A percentile compares a stretch with the other conserved stretches of the same genome.
phyloP scores from a whole-genome alignment of 2,329 filamentous ascomycete species.

The Ascochyta clinopodiicola region DNA sequence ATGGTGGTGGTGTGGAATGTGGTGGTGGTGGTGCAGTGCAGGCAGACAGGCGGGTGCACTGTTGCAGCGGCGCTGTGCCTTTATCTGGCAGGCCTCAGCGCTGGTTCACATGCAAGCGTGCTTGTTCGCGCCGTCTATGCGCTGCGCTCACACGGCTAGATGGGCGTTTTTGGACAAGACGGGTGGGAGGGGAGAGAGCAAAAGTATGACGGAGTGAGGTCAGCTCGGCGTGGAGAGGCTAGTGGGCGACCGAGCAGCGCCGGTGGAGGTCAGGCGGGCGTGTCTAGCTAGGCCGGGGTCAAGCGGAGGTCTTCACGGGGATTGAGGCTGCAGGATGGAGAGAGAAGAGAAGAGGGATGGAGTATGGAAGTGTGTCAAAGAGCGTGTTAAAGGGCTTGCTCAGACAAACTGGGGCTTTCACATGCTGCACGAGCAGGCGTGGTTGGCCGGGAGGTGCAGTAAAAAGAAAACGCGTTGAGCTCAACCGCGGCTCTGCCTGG shows the following conservation, averaged over 20 bases:
- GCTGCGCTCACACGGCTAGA: background rate
- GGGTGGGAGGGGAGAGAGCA: background rate
- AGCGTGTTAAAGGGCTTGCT: background rate
- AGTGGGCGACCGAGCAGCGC: constrained; percentile 4
- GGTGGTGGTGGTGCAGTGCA: background rate
- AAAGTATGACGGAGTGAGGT: constrained; percentile 4
- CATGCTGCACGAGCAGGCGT: constrained; percentile 6
- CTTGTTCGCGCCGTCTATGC: background rate
- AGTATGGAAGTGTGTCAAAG: too few relatives aligned
- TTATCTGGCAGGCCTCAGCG: background rate
- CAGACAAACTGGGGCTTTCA: background rate
- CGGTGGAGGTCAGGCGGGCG: constrained; percentile 5
- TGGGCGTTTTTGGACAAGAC: constrained; percentile 1
- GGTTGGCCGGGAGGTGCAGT: constrained; percentile 1
- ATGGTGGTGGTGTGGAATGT: constrained; percentile 58
- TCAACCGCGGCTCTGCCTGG: constrained; percentile 18
- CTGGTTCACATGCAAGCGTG: constrained; percentile 5
- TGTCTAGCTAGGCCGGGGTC: constrained; percentile 1
- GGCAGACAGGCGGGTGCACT: background rate
- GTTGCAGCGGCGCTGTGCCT: constrained; percentile 2
- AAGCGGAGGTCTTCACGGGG: background rate
- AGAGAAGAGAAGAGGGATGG: background rate
- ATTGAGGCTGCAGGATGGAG: background rate
- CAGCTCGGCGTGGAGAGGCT: background rate
- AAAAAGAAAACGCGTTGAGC: constrained; percentile 2